These are phyloP conservation scores for Furcasterigmium furcatum DNA, from an alignment of 2,329 filamentous ascomycete species.

Conservation along the genomic window DNA sequence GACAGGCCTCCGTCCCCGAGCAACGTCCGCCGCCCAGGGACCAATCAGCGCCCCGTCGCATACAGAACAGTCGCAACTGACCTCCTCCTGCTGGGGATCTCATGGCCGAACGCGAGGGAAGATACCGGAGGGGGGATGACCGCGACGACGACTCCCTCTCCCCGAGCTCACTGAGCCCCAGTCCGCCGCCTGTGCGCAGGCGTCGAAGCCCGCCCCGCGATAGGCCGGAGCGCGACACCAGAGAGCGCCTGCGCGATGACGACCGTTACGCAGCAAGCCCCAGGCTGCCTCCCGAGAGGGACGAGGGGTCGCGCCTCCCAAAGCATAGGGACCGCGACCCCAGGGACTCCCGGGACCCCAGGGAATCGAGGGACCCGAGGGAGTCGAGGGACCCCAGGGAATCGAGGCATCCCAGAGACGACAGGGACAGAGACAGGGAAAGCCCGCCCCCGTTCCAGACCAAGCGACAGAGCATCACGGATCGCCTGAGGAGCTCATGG, in stretches of 20 bases:
- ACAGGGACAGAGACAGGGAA: slow-evolving; percentile 12
- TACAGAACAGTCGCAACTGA: neutral
- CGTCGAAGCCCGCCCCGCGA: neutral
- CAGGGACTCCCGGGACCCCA: slow-evolving; percentile 15
- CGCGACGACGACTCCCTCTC: slow-evolving; percentile 1
- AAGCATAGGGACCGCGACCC: slow-evolving; percentile 5
- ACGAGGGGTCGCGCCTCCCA: neutral
- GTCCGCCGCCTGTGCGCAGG: slow-evolving; percentile 5
- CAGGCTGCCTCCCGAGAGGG: neutral
- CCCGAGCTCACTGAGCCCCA: slow-evolving; percentile 7
- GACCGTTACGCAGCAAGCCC: neutral
- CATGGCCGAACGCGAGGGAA: slow-evolving; percentile 1
- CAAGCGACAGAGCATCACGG: slow-evolving; percentile 38
- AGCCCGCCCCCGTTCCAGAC: slow-evolving; percentile 18
- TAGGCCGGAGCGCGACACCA: neutral
- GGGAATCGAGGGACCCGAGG: slow-evolving; percentile 12
- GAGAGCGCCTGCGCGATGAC: neutral
- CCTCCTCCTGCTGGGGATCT: neutral
- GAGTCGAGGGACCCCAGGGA: slow-evolving; percentile 10
- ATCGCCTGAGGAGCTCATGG: slow-evolving; percentile 27
- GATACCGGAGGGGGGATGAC: slow-evolving; percentile 2
- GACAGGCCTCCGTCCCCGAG: neutral
- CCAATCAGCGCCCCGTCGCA: slow-evolving; percentile 2
- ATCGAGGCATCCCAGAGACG: slow-evolving; percentile 15
- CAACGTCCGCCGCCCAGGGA: neutral